Evolutionary conservation across 2,329 filamentous ascomycete species (phyloP).

Genomic region (Aspergillus transmontanensis): DNA sequence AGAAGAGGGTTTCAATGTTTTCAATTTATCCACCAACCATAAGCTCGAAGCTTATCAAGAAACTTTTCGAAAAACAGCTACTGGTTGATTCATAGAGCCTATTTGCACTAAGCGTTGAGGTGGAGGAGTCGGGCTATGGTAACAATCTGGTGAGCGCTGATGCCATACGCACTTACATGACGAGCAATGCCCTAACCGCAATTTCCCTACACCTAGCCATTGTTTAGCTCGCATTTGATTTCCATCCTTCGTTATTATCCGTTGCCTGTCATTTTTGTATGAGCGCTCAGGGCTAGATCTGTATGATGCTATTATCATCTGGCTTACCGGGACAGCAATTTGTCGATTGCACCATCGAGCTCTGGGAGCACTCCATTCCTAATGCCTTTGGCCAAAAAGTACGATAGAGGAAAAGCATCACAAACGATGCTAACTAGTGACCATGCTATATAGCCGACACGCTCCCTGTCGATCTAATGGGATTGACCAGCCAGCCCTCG

Average conservation of each 20-base stretch:
- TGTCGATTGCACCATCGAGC: neutral
- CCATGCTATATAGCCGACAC: neutral
- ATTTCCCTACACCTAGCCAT: neutral
- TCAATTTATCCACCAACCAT: neutral
- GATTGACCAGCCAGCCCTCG: neutral
- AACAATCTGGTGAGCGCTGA: neutral
- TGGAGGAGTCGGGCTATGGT: neutral
- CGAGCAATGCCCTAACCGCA: neutral
- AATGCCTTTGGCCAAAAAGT: neutral
- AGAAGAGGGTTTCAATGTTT: neutral
- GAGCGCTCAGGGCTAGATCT: neutral
- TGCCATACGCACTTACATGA: slow-evolving; percentile 4
- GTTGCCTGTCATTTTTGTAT: neutral
- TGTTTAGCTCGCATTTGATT: neutral
- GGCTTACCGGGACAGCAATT: neutral
- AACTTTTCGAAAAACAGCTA: neutral
- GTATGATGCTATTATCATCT: neutral
- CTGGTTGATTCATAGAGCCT: neutral
- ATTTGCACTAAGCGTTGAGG: neutral
- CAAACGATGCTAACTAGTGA: neutral
- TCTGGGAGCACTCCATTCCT: neutral
- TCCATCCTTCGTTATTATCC: neutral
- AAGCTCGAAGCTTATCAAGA: neutral
- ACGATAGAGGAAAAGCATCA: neutral
- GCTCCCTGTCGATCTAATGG: neutral